phyloP scores from a whole-genome alignment of 345 rosid genomes.

The Adansonia digitata region DNA sequence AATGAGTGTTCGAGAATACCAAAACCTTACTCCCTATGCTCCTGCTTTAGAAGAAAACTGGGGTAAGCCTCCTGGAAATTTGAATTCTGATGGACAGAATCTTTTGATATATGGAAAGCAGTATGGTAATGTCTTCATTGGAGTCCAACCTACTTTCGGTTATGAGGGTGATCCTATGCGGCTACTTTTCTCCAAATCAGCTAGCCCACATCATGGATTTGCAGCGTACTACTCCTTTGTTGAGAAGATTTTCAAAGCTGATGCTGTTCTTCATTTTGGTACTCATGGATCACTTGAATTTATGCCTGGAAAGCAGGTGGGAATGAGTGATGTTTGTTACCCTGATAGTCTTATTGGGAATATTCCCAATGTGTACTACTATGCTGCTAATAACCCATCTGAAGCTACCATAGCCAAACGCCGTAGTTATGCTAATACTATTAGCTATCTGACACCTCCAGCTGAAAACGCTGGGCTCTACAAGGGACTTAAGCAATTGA shows the following conservation, averaged over 20 bases:
- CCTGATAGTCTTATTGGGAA: conserved; percentile 98
- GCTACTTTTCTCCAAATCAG: conserved; percentile 91
- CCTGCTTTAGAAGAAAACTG: conserved; percentile 88
- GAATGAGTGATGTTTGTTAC: conserved; percentile 94
- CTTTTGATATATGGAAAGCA: conserved; percentile 87
- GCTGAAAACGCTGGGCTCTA: conserved; percentile 99
- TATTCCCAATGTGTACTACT: conserved; percentile 91
- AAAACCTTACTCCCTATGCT: conserved; percentile 76
- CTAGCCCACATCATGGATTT: conserved; percentile 97
- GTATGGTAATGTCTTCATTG: conserved; percentile 92
- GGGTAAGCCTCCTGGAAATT: conserved; percentile 97
- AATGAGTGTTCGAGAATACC: conserved; percentile 90
- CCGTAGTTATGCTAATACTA: conserved; percentile 94
- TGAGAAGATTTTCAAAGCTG: conserved; percentile 93
- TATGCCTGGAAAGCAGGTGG: conserved; percentile 99
- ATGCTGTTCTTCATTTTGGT: conserved; percentile 97
- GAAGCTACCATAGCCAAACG: conserved; percentile 98
- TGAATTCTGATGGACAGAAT: conserved; percentile 92
- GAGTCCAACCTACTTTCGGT: conserved; percentile 97
- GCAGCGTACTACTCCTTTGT: conserved; percentile 95
- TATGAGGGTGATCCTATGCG: conserved; percentile 99
- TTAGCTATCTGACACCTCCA: conserved; percentile 95
- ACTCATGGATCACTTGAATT: conserved; percentile 97
- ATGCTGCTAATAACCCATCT: conserved; percentile 96
- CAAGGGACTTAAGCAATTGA: conserved; percentile 94